Base-by-base conservation (phyloP, 2,329 filamentous ascomycete genomes). In the Pseudogymnoascus sp. region DNA sequence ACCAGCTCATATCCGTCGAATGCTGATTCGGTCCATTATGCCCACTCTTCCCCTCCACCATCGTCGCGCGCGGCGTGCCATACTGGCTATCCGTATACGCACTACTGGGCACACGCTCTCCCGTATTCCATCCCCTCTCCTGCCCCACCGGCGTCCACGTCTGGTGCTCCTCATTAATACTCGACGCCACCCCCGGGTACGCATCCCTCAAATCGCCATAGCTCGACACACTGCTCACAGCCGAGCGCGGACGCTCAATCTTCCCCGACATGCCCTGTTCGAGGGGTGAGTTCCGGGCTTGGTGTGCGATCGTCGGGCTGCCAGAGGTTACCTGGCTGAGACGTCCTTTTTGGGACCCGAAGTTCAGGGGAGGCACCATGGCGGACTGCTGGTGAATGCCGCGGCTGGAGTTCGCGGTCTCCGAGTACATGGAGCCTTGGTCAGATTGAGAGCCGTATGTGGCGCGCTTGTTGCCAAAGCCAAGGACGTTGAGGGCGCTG, bases 1-100 rank as follows among this genome's bases (percentile, higher is more conserved):
- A 75, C 89, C 89, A 92, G 74, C 87, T 90, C 86, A 91, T 89
- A 71, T 91, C 89, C 12, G 60, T 15, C 5, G 61, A 59, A 22
- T 66, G 65, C 36, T 61, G 47, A 75, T 72, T 30, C 82, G 75
- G 66, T 81, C 80, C 15, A 79, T 79, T 65, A 81, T 60, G 61
- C 63, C 66, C 36, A 67, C 64, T 28, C 62, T 62, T 28, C 64
- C 39, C 50, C 64, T 61, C 18, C 59, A 67, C 68, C 60, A 61
- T 70, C 18, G 64, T 65, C 59, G 63, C 68, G 62, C 69, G 72
- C 38, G 71, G 67, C 20, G 77, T 76, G 64, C 70, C 73, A 66
- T 80, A 81, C 12, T 75, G 67, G 60, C 74, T 74, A 11, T 71
- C 77, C 6, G 76, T 77, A 63, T 84, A 85, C 14, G 76, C 75